phyloP scores from a whole-genome alignment of 2,329 filamentous ascomycete genomes.

The Xenoacremonium recifei region DNA sequence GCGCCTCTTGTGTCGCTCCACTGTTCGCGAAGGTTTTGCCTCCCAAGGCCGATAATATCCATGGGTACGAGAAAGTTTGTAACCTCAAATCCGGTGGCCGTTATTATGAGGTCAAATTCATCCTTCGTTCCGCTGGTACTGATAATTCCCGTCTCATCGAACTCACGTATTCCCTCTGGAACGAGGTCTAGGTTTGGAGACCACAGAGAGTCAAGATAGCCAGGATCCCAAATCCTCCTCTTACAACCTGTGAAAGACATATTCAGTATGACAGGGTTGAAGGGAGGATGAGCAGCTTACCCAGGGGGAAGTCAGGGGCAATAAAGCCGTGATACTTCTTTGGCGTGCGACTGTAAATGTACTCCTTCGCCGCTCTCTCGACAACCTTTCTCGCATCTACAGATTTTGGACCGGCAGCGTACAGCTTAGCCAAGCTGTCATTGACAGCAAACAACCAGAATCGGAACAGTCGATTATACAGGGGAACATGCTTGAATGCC shows the following conservation, averaged over 20 bases:
- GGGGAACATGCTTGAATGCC: conserved; percentile 2
- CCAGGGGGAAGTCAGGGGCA: conserved; percentile 24
- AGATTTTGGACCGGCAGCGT: conserved; percentile 1
- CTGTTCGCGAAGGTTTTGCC: conserved; percentile 21
- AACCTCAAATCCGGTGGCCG: conserved; percentile 23
- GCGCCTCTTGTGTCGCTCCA: conserved; percentile 24
- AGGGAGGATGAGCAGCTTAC: neutral
- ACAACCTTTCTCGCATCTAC: neutral
- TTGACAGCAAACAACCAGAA: conserved; percentile 2
- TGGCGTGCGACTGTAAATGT: conserved; percentile 13
- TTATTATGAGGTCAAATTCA: conserved; percentile 11
- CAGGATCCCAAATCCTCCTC: conserved; percentile 28
- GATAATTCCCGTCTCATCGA: conserved; percentile 7
- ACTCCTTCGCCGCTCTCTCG: conserved; percentile 3
- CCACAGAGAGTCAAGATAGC: conserved; percentile 6
- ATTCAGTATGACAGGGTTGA: neutral
- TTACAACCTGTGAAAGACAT: conserved; percentile 18
- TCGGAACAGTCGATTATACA: neutral
- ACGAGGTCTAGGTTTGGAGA: conserved; percentile 4
- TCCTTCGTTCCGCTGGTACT: conserved; percentile 5
- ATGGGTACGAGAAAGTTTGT: conserved; percentile 25
- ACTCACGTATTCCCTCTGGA: conserved; percentile 5
- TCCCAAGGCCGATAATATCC: conserved; percentile 21
- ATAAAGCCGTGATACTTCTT: conserved; percentile 23
- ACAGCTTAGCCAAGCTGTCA: conserved; percentile 3